Base-by-base conservation (phyloP, 2,329 filamentous ascomycete genomes). In the Phialocephala sp. region DNA sequence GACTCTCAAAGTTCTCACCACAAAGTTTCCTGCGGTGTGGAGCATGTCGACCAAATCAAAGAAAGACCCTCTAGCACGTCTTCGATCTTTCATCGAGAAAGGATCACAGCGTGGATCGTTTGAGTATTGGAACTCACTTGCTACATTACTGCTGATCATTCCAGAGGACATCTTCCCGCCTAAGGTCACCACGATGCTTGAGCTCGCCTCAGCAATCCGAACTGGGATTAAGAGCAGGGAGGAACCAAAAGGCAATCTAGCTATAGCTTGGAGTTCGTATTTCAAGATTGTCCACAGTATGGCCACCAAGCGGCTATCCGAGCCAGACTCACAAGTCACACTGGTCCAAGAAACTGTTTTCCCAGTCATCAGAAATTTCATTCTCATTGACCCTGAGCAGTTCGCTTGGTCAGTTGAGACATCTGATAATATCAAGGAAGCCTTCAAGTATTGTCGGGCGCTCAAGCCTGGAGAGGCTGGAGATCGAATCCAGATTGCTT, bases 51-150 rank as follows among this genome's bases (percentile, higher is more conserved):
- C 86, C 3, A 80, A 76, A 15, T 80, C 80, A n/a, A 85, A 87
- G 69, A 86, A 84, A 64, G 79, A 84, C 1, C 82, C 86, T 0
- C 70, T 85, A 1, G 80, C 80, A 4, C 80, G 89, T 24, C 78
- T 99, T 4, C 85, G 86, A 59, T 81, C 87, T 9, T 95, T 96
- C 71, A 81, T 98, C 8, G 89, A 91, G 68, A 91, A 89, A 72
- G 94, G 95, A 2, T 97, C 94, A 0, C 92, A 97, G 73, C 87
- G 88, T n/a, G 90, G 91, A 2, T 82, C 87, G 0, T 79, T 83
- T 3, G 85, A 83, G 11, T 97, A 89, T 74, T 99, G 95, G 95
- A 78, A 83, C 32, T 86, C 85, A 18, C 76, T 97, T 37, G 82
- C 84, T 45, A 80, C 82, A 36, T 78, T 98, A 32, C 22, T 0